phyloP scores from a whole-genome alignment of 768 basidiomycete genomes.

The Lenzites betulinus region DNA sequence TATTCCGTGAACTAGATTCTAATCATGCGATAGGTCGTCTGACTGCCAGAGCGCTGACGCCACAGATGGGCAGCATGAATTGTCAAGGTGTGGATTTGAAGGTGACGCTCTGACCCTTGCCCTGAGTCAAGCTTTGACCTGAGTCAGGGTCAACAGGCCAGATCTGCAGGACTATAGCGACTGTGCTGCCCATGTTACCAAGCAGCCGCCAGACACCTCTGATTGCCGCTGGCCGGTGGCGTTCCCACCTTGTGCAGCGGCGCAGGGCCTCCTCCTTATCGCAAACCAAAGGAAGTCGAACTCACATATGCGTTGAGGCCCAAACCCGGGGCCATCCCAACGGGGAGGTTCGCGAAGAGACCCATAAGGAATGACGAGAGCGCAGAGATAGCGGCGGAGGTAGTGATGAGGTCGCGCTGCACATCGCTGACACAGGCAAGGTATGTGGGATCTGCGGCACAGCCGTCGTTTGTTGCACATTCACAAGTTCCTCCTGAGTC shows the following conservation, averaged over 20 bases:
- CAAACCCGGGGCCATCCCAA: conserved; percentile 86
- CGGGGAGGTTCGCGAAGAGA: conserved; percentile 80
- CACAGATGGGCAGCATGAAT: too few species aligned
- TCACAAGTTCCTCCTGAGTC: conserved; percentile 82
- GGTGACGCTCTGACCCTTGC: too few species aligned
- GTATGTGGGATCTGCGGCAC: conserved; percentile 55
- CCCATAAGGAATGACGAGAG: conserved; percentile 84
- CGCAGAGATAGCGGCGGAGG: conserved; percentile 76
- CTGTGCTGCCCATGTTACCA: too few species aligned
- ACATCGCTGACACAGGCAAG: conserved; percentile 57
- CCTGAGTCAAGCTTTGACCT: too few species aligned
- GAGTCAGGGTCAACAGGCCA: too few species aligned
- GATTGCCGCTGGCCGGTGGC: too few species aligned
- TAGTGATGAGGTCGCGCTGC: conserved; percentile 76
- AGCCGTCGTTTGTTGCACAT: conserved; percentile 62
- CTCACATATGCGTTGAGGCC: conserved; percentile 81
- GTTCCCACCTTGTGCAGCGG: not conserved
- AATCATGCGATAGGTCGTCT: too few species aligned
- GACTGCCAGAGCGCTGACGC: too few species aligned
- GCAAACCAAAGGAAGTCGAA: conserved; percentile 5
- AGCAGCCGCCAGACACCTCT: too few species aligned
- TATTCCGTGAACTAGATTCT: too few species aligned
- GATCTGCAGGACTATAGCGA: too few species aligned
- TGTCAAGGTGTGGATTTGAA: too few species aligned
- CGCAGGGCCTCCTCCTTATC: not conserved